Conservation (phyloP, 352 stramenopile genomes). For the Blastocystis sp. region DNA sequence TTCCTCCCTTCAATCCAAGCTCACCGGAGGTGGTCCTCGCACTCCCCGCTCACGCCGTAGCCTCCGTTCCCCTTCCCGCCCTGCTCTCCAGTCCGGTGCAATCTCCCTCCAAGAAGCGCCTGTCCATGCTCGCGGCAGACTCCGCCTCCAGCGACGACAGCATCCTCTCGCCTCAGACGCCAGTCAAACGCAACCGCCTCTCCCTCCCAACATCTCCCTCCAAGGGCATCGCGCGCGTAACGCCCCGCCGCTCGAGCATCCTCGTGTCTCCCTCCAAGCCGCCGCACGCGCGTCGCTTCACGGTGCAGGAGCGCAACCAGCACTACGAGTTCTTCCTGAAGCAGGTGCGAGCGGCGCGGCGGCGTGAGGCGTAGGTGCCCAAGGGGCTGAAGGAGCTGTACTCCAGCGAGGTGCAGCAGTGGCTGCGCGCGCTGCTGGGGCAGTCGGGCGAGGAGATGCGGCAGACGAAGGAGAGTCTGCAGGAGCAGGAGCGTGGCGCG, state of each 20-base stretch:
- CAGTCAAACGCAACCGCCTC: not conserved
- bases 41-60: not conserved
- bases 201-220: not conserved
- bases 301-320: constrained; percentile 1
- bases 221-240: not conserved
- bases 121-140: not conserved
- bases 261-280: constrained; percentile 28
- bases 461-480: constrained; percentile 15
- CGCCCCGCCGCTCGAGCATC: not conserved
- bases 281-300: not conserved
- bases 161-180: constrained; percentile 2
- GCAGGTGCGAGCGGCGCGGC: not conserved
- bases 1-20: constrained; percentile 14
- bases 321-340: constrained; percentile 16
- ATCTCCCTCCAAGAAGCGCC: not conserved
- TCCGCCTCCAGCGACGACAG: not conserved
- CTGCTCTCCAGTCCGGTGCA: not conserved
- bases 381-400: not conserved
- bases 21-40: constrained; percentile 16
- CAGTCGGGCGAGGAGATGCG: not conserved
- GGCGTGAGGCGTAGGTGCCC: not conserved
- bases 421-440: not conserved
- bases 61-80: not conserved
- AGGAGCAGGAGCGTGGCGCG: not conserved
- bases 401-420: not conserved